Base-by-base conservation (phyloP, 305 asterid species). In the Striga hermonthica region DNA sequence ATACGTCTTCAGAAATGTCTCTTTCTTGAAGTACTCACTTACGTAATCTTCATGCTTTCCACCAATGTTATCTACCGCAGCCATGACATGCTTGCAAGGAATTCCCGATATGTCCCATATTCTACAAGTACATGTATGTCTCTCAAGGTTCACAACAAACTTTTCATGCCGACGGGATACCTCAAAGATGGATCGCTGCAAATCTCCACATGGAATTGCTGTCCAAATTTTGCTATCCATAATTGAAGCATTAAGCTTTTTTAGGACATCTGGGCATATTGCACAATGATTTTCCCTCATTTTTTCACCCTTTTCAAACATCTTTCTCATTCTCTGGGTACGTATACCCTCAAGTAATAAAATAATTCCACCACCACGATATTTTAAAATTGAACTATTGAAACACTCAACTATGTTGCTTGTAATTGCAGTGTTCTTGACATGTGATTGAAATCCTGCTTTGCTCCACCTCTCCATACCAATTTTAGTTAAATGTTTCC, bases 91-190 rank as follows among this genome's bases (percentile, higher is more conserved):
- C n/a, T 44, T 6, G 49, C 49, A 44, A 44, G 49, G 49, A 44
- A 44, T 44, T 0, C 49, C 49, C 49, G 49, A 44, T 44, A 8
- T 44, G 49, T 44, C 49, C 49, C 49, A 44, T 44, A 7, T 44
- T 44, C 49, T 44, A 44, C 66, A 62, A 44, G 66, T 62, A 28
- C 56, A 62, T 3, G 67, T 62, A 22, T 47, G 43, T 31, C 0
- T 28, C 43, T 34, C 11, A 61, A 61, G 66, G 8, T 61, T 43
- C 41, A 61, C 66, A 31, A 61, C 49, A 13, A 61, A 44, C 66
- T 61, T 61, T 40, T 61, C 66, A 47, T 12, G 67, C 55, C 67
- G 45, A 0, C 44, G 67, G 45, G 67, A 9, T 3, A 62, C 67
- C 67, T 62, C 67, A 62, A 62, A 62, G 9, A 62, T 31, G 34